Evolutionary conservation across 2,329 filamentous ascomycete genomes (phyloP), one percentile per base, ranked within the genome.

Genomic region (Botryotinia convoluta): DNA sequence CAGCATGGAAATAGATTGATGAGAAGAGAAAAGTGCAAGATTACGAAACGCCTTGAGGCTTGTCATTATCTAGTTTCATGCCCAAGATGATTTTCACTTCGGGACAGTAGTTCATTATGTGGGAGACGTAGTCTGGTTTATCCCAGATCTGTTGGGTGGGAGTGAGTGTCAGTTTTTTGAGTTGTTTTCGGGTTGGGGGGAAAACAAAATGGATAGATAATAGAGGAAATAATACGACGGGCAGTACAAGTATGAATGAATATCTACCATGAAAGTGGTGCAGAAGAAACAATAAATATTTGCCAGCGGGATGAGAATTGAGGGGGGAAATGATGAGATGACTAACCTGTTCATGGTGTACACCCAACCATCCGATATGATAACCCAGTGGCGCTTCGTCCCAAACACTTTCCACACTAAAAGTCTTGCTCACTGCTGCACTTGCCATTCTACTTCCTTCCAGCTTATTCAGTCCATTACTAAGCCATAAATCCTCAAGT

Each of bases 401-500:
- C 78, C 85, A 87, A 29, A 86, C 79, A 73, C 85, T 83, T 77
- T 88, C 86, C 20, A 87, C 85, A 3, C 85, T 82, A 69, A 88
- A 83, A 57, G 83, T 83, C 29, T 83, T 82, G 26, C 84, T 81
- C 26, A 79, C 75, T 16, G 76, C 77, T 18, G 77, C 79, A 76
- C 78, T 77, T 1, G 87, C 85, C 35, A 88, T 84, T 73, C 83
- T 85, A 14, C 84, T 84, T 32, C 84, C 85, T 1, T 86, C 85
- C 42, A 87, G 78, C 48, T 84, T 78, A 69, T 83, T 84, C 39
- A 89, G 78, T 4, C 87, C 83, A 74, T 83, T 83, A 20, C 84
- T 84, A 74, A 88, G 86, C 87, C 87, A 89, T 74, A 87, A 84
- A 72, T 88, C 87, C 78, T 89, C 87, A 57, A 87, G 82, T 54